phyloP scores from a whole-genome alignment of 73 alveolate genomes.

The Paramecium sonneborni region DNA sequence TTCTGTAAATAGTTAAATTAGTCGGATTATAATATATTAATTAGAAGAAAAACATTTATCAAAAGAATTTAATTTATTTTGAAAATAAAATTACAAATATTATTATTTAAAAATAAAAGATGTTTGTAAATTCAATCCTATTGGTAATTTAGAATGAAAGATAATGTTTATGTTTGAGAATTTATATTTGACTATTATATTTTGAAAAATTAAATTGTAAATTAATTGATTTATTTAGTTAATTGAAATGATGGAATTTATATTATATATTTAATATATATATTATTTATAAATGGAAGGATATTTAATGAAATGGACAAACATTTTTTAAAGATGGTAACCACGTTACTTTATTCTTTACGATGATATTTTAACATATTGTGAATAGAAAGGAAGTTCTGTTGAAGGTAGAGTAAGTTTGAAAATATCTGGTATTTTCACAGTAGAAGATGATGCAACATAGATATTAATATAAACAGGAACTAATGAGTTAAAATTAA shows the following conservation, averaged over 20 bases:
- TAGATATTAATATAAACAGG: neutral
- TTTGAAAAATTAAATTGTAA: neutral
- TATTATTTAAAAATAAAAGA: too few relatives aligned
- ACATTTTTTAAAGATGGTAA: slow-evolving; percentile 19
- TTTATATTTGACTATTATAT: too few relatives aligned
- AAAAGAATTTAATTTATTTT: too few relatives aligned
- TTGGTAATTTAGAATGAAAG: too few relatives aligned
- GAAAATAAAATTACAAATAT: too few relatives aligned
- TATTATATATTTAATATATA: neutral
- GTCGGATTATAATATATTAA: neutral
- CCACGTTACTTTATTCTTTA: slow-evolving; percentile 19
- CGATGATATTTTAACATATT: neutral
- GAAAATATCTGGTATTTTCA: neutral
- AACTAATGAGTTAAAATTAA: neutral
- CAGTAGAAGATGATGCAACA: neutral
- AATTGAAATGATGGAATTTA: too few relatives aligned
- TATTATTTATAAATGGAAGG: neutral
- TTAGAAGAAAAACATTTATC: neutral
- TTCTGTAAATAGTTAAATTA: neutral
- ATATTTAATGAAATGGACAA: neutral
- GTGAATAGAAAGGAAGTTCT: neutral
- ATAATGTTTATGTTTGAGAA: too few relatives aligned
- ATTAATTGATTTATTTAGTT: neutral
- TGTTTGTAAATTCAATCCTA: too few relatives aligned
- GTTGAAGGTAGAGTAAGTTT: neutral